Evolutionary conservation across 306 rosid species (phyloP).

Genomic region (barrel medic (Medicago truncatula)): MtrunA17r5.0-ANR NC_053048.1:21259001-21259500

Average conservation of each 20-base stretch:
- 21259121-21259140: background rate
- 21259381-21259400: too few relatives aligned
- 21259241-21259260: slow-evolving; percentile 38
- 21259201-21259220: slow-evolving; percentile 82
- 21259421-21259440: too few relatives aligned
- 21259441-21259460: too few relatives aligned
- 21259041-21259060: slow-evolving; percentile 75
- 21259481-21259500: too few relatives aligned
- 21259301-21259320: too few relatives aligned
- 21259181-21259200: slow-evolving; percentile 22
- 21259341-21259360: too few relatives aligned
- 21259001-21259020: slow-evolving; percentile 60
- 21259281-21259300: too few relatives aligned
- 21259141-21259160: slow-evolving; percentile 25
- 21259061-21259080: slow-evolving; percentile 59
- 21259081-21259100: slow-evolving; percentile 84
- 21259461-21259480: too few relatives aligned
- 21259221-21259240: slow-evolving; percentile 70
- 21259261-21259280: too few relatives aligned
- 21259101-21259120: slow-evolving; percentile 82
- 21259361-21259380: too few relatives aligned
- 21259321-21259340: too few relatives aligned
- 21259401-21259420: too few relatives aligned
- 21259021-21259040: slow-evolving; percentile 57
- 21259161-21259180: slow-evolving; percentile 4